phyloP scores from a whole-genome alignment of 2,329 filamentous ascomycete species.

The Cytospora schulzeri region DNA sequence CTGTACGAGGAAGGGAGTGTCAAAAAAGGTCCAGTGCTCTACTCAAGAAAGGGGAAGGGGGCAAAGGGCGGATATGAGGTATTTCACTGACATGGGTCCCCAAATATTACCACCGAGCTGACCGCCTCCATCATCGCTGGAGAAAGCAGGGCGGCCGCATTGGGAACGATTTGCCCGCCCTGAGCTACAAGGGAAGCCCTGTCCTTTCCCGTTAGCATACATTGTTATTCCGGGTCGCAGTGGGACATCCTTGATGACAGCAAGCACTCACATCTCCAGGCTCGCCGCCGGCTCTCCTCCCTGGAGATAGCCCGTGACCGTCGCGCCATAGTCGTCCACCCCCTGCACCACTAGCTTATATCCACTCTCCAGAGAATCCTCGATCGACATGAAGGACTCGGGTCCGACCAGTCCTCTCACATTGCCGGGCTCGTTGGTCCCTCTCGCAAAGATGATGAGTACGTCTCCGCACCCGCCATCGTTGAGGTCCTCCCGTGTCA shows the following conservation, averaged over 20 bases:
- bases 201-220: conserved; percentile 11
- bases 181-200: conserved; percentile 39
- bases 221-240: fast-evolving
- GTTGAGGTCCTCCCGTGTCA: conserved; percentile 21
- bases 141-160: conserved; percentile 31
- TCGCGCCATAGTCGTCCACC: conserved; percentile 33
- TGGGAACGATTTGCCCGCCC: conserved; percentile 36
- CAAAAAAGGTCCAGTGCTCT: conserved; percentile 2
- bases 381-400: conserved; percentile 31
- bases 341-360: conserved; percentile 32
- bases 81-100: conserved; percentile 31
- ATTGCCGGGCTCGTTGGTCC: conserved; percentile 34
- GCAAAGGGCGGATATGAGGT: fast-evolving
- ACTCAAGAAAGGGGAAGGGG: neutral
- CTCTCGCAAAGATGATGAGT: conserved; percentile 35
- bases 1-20: neutral
- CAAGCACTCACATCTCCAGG: conserved; percentile 23
- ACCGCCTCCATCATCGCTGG: conserved; percentile 28
- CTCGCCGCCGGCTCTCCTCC: conserved; percentile 32
- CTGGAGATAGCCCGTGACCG: conserved; percentile 29
- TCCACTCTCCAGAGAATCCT: conserved; percentile 23
- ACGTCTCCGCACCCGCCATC: conserved; percentile 28
- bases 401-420: conserved; percentile 34
- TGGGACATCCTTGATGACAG: neutral
- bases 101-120: conserved; percentile 35